Conservation (phyloP, 176 grass and related monocot species). For the Panicum miliaceum region DNA sequence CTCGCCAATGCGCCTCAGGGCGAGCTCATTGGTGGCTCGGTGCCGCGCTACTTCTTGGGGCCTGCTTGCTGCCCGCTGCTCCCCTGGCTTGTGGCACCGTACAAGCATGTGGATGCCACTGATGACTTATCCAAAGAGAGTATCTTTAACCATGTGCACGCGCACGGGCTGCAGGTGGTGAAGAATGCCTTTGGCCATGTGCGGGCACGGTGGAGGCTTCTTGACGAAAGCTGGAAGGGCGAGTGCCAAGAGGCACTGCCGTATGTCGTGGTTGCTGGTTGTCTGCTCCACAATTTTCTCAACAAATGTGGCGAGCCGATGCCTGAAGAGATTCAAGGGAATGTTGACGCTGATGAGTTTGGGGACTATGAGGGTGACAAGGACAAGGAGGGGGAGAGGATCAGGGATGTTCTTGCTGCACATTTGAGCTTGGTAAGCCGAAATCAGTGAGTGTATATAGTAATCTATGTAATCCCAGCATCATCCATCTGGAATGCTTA, state of each 20-base stretch:
- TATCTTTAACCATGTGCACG: conserved; percentile 81
- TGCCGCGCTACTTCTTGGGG: conserved; percentile 76
- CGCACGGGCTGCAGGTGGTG: conserved; percentile 59
- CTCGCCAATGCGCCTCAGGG: conserved; percentile 56
- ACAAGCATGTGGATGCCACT: conserved; percentile 14
- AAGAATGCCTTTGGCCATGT: conserved; percentile 64
- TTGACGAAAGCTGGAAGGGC: conserved; percentile 74
- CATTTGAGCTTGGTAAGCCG: conserved; percentile 70
- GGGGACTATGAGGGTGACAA: conserved; percentile 62
- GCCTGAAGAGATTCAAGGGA: conserved; percentile 32
- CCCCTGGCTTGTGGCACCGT: conserved; percentile 85
- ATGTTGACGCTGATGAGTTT: conserved; percentile 45
- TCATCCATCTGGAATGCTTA: conserved; percentile 20
- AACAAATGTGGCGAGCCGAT: conserved; percentile 59
- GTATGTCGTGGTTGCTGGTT: conserved; percentile 68
- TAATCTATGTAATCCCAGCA: conserved; percentile 23
- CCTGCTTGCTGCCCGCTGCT: conserved; percentile 74
- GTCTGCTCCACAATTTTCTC: conserved; percentile 94
- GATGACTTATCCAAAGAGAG: conserved; percentile 55
- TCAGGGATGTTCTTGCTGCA: conserved; percentile 73
- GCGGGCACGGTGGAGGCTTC: conserved; percentile 77
- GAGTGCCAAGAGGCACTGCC: conserved; percentile 79
- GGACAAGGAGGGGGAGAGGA: conserved; percentile 76
- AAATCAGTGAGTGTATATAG: conserved; percentile 34
- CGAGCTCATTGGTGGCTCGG: conserved; percentile 62